phyloP scores from a whole-genome alignment of 768 basidiomycete species.

The Panus rudis region DNA sequence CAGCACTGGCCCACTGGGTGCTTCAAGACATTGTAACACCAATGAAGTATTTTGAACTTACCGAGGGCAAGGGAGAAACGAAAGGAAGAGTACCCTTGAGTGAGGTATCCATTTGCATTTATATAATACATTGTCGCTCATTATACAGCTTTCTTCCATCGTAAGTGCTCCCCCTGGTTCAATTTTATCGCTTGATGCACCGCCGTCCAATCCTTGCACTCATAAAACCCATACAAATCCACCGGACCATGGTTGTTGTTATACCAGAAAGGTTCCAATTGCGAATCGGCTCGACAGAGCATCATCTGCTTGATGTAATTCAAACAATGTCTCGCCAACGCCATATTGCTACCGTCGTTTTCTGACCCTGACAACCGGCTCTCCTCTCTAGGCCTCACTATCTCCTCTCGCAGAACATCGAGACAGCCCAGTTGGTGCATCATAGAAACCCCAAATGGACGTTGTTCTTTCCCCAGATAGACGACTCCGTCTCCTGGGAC shows the following conservation, averaged over 20 bases:
- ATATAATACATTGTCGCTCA: too few species aligned
- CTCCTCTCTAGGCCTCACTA: too few species aligned
- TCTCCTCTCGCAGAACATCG: conserved; percentile 6
- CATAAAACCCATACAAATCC: conserved; percentile 7
- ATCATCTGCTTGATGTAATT: not conserved
- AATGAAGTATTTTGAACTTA: too few species aligned
- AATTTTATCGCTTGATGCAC: conserved; percentile 14
- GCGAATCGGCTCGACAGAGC: not conserved
- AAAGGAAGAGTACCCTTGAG: too few species aligned
- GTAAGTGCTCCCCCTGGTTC: conserved; percentile 10
- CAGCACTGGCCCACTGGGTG: too few species aligned
- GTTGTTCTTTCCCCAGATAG: not conserved
- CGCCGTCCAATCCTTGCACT: conserved; percentile 18
- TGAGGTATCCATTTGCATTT: too few species aligned
- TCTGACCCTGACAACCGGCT: too few species aligned
- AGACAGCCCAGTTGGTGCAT: not conserved
- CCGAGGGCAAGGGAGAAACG: too few species aligned
- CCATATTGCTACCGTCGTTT: not conserved
- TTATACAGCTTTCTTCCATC: too few species aligned
- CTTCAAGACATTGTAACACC: too few species aligned
- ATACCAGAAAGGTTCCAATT: conserved; percentile 11
- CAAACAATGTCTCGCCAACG: not conserved
- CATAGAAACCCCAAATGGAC: not conserved
- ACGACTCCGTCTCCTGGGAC: not conserved
- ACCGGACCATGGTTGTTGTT: conserved; percentile 4